Conservation (phyloP, 768 basidiomycete genomes). For the Russula sp. region DNA sequence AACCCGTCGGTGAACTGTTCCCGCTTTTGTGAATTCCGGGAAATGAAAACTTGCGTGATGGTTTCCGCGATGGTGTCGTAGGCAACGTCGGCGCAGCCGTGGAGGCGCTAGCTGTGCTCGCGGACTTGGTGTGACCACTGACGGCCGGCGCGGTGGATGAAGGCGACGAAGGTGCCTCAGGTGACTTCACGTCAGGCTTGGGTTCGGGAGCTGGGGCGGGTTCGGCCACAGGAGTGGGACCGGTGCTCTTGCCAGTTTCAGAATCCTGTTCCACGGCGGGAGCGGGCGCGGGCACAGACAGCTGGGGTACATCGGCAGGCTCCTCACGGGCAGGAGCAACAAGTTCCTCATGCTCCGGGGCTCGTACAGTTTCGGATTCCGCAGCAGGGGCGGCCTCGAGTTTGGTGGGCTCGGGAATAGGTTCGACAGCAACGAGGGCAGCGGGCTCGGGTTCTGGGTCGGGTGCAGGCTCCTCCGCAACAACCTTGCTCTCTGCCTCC, state of each 20-base stretch:
- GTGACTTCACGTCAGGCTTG: constrained; percentile 2
- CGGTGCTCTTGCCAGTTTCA: background rate
- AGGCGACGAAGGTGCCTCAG: background rate
- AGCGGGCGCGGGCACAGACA: background rate
- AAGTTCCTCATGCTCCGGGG: background rate
- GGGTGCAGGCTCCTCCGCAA: constrained; percentile 3
- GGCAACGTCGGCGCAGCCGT: constrained; percentile 7
- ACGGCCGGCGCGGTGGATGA: background rate
- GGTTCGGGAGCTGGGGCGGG: constrained; percentile 3
- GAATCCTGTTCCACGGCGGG: background rate
- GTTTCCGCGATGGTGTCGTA: constrained; percentile 5
- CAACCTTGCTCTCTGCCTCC: constrained; percentile 4
- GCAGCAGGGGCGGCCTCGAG: background rate
- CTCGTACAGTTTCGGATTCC: background rate
- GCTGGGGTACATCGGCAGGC: background rate
- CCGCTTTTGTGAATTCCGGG: constrained; percentile 21
- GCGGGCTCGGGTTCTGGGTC: background rate
- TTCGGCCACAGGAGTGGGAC: background rate
- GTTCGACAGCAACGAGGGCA: background rate
- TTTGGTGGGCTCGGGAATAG: constrained; percentile 1
- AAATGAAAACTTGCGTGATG: constrained; percentile 26
- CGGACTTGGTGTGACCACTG: constrained; percentile 20
- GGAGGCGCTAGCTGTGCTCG: constrained; percentile 17
- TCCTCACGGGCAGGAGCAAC: background rate
- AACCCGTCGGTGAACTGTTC: constrained; percentile 21